A percentile compares a stretch with the other conserved stretches of the same genome.
These are phyloP conservation scores for Naganishia albida DNA, from an alignment of 1,284 basidiomycete genomes.

Conservation along the genomic window DNA sequence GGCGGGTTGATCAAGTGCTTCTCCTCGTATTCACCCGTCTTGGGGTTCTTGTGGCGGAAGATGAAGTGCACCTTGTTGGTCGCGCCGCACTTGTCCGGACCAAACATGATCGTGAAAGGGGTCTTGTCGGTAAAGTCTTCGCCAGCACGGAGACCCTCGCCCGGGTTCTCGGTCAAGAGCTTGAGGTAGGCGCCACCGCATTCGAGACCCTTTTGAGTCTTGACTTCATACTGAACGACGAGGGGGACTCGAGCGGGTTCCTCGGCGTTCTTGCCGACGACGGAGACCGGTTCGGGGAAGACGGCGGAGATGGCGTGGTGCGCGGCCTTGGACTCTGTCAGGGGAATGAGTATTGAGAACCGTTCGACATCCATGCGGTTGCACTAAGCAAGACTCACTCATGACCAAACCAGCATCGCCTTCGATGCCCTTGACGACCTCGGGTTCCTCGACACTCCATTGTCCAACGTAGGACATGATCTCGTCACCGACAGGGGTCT, in stretches of 20 bases:
- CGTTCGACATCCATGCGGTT: not conserved
- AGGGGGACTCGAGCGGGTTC: conserved; percentile 81
- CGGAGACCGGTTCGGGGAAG: conserved; percentile 62
- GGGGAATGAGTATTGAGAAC: not conserved
- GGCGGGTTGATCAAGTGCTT: conserved; percentile 88
- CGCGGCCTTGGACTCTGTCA: conserved; percentile 56
- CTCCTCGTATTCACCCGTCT: conserved; percentile 90
- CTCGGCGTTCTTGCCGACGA: conserved; percentile 53
- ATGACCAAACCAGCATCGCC: conserved; percentile 88
- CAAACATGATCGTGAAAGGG: conserved; percentile 98
- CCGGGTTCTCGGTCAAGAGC: conserved; percentile 64
- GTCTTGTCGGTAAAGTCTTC: conserved; percentile 96
- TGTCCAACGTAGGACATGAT: conserved; percentile 96
- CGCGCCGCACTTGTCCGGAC: conserved; percentile 61
- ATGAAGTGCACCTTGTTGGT: conserved; percentile 81
- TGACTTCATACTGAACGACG: conserved; percentile 98
- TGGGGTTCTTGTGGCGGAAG: conserved; percentile 92
- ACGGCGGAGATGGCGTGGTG: conserved; percentile 93
- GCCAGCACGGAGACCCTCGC: conserved; percentile 77
- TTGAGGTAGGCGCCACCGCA: conserved; percentile 99
- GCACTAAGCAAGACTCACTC: conserved; percentile 54
- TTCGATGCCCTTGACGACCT: conserved; percentile 66
- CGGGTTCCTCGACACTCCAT: conserved; percentile 92
- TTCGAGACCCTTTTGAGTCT: conserved; percentile 98
- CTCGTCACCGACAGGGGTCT: conserved; percentile 88